Evolutionary conservation across 2,329 filamentous ascomycete species (phyloP).

Genomic region (Emydomyces testavorans): DNA sequence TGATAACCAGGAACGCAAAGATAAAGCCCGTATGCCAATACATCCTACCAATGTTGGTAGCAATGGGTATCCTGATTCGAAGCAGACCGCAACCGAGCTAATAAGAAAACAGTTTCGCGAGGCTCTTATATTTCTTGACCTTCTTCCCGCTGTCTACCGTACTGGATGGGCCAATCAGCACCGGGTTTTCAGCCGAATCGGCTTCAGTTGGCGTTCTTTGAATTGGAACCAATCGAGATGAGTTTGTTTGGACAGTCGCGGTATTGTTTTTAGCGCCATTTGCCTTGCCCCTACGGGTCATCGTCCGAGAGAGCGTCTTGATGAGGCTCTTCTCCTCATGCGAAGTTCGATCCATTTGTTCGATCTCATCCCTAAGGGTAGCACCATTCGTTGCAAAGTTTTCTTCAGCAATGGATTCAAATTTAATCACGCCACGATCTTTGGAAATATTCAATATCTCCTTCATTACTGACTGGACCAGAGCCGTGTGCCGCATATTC

Average conservation of each 20-base stretch:
- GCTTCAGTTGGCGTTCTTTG: constrained; percentile 1
- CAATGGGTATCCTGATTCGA: background rate
- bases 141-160: constrained; percentile 11
- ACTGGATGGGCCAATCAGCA: background rate
- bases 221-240: background rate
- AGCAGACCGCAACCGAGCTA: background rate
- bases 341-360: constrained; percentile 41
- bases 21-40: no score
- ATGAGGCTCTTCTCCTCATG: constrained; percentile 35
- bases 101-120: constrained; percentile 6
- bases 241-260: background rate
- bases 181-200: background rate
- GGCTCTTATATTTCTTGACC: constrained; percentile 21
- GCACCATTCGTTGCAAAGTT: constrained; percentile 59
- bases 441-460: constrained; percentile 56
- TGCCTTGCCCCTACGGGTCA: constrained; percentile 28
- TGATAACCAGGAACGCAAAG: no score
- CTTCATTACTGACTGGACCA: constrained; percentile 64
- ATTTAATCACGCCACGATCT: constrained; percentile 60
- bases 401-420: constrained; percentile 57
- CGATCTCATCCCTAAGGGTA: constrained; percentile 58
- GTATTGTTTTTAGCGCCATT: background rate
- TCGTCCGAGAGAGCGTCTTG: constrained; percentile 29
- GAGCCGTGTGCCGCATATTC: constrained; percentile 68
- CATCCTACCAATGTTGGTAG: no score